Evolutionary conservation across 331 rosid species (phyloP), one percentile per base, ranked within the genome.

Genomic region (Dryas integrifolia): DNA sequence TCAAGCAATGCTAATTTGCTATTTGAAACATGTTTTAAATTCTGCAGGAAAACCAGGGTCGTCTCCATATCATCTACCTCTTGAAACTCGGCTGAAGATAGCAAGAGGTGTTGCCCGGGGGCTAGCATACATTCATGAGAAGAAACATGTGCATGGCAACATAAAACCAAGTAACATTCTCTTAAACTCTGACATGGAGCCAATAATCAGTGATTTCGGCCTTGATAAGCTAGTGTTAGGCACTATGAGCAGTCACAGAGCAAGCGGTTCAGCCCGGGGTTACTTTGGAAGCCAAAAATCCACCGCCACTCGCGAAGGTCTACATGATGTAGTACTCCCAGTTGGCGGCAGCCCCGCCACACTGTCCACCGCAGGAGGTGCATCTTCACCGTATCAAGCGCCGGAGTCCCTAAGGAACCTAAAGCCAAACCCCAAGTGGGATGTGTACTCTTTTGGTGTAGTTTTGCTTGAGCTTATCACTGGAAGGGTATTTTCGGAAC

Each of bases 381-480:
- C 48, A 55, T 82, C 72, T 12, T 65, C 79, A 62, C 82, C 85
- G 0, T 91, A 91, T 55, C 90, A 88, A 66, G 92, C 98, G 4
- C 98, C 96, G 0, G 98, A 95, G 64, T 89, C 93, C 1, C 67
- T 85, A 18, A 83, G 85, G 76, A 86, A 78, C 78, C 43, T 81
- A 5, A 88, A 86, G 69, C 82, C 97, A 14, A 91, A 62, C 61
- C 61, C 87, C 47, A 91, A 87, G 72, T 84, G 89, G 96, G 97
- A 95, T 15, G 97, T 89, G 85, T 91, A 91, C 64, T 89, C 97
- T 3, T 95, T 89, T 75, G 97, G 98, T 1, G 35, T 95, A 16
- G 65, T 95, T 5, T 52, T 95, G 79, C 78, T 95, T 49, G 97
- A 95, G 87, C 81, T 95, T 71, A 77, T 95, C 21, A 86, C 79